phyloP scores from a whole-genome alignment of 768 basidiomycete species.

The Tulasnella sp. region DNA sequence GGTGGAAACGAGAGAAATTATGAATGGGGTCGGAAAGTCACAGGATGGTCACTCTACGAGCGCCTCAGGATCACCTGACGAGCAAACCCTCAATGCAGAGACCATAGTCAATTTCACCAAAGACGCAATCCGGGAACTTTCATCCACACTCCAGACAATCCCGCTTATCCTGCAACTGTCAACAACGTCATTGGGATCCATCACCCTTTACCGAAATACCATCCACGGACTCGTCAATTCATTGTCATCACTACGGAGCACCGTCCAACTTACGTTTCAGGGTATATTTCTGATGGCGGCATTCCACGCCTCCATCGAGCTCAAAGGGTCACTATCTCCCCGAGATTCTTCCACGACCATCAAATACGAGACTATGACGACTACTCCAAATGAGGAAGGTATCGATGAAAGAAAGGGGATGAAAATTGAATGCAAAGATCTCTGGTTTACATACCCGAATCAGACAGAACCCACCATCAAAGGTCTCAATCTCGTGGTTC shows the following conservation, averaged over 20 bases:
- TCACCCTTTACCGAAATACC: slow-evolving; percentile 67
- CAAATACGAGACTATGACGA: neutral
- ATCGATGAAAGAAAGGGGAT: slow-evolving; percentile 34
- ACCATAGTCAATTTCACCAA: no score
- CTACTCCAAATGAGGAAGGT: slow-evolving; percentile 18
- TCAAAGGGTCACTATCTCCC: slow-evolving; percentile 27
- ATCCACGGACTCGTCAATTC: slow-evolving; percentile 60
- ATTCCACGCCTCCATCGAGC: slow-evolving; percentile 61
- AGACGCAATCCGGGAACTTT: no score
- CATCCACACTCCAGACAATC: no score
- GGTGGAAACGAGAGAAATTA: slow-evolving; percentile 46
- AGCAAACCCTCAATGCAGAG: no score
- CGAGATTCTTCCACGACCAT: neutral
- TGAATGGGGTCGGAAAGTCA: neutral
- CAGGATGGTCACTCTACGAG: neutral
- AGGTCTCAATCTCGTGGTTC: slow-evolving; percentile 55
- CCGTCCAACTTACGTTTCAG: slow-evolving; percentile 65
- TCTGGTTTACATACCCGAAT: slow-evolving; percentile 74
- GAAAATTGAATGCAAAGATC: slow-evolving; percentile 48
- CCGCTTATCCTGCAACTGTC: slow-evolving; percentile 59
- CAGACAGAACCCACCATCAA: slow-evolving; percentile 50
- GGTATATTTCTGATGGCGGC: slow-evolving; percentile 78
- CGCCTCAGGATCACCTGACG: no score
- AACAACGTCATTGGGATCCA: slow-evolving; percentile 62
- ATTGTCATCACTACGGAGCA: slow-evolving; percentile 47